phyloP scores from a whole-genome alignment of 768 basidiomycete species.

The Agaricus sinodeliciosus region DNA sequence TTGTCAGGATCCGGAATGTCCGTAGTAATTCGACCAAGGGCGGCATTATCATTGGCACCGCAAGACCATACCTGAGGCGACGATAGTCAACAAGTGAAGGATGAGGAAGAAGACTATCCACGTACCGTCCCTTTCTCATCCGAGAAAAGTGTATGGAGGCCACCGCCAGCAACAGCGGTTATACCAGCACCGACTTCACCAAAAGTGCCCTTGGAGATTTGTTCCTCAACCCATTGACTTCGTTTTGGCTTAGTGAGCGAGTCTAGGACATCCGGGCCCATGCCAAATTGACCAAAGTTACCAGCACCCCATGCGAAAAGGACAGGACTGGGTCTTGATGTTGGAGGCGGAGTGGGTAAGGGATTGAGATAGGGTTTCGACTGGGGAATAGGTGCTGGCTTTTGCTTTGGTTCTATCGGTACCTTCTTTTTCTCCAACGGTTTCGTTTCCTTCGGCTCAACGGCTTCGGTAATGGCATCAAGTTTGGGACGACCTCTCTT shows the following conservation, averaged over 20 bases:
- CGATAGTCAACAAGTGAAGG: slow-evolving; percentile 5
- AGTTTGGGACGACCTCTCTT: slow-evolving; percentile 6
- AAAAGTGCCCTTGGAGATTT: slow-evolving; percentile 65
- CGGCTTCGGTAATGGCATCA: slow-evolving; percentile 4
- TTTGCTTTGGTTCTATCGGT: slow-evolving; percentile 3
- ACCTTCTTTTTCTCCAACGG: not conserved
- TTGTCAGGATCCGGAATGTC: slow-evolving; percentile 55
- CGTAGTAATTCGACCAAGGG: slow-evolving; percentile 73
- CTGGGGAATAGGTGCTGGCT: slow-evolving; percentile 26
- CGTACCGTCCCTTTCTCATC: slow-evolving; percentile 88
- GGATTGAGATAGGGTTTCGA: slow-evolving; percentile 57
- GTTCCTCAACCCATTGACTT: slow-evolving; percentile 70
- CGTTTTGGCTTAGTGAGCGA: slow-evolving; percentile 74
- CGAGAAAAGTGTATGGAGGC: slow-evolving; percentile 83
- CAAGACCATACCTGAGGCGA: slow-evolving; percentile 74
- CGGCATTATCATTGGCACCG: slow-evolving; percentile 85
- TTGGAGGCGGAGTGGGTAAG: slow-evolving; percentile 51
- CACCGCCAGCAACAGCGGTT: slow-evolving; percentile 75
- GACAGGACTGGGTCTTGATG: slow-evolving; percentile 57
- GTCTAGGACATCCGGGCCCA: slow-evolving; percentile 68
- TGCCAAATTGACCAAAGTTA: slow-evolving; percentile 93
- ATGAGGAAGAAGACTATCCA: slow-evolving; percentile 14
- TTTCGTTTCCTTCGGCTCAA: slow-evolving; percentile 3
- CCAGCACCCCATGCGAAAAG: slow-evolving; percentile 89
- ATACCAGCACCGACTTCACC: slow-evolving; percentile 74